Conservation (phyloP, 2,329 filamentous ascomycete genomes). For the Epichloe coenophiala region DNA sequence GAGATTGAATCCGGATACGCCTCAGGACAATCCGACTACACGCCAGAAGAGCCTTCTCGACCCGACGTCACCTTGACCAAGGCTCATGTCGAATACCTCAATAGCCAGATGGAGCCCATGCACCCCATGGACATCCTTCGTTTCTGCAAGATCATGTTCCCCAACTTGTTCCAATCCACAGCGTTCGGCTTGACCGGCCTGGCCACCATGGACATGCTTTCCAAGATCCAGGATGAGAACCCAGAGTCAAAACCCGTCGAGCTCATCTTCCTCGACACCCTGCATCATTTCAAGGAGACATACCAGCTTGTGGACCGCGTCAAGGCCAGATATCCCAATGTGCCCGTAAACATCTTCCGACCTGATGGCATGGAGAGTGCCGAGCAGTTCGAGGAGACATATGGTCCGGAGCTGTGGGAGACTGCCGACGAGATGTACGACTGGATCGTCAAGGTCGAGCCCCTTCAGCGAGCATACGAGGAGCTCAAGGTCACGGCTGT, state of each 20-base stretch:
- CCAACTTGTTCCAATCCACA: slow-evolving; percentile 76
- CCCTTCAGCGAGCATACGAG: slow-evolving; percentile 78
- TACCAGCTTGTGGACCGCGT: slow-evolving; percentile 62
- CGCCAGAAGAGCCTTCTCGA: slow-evolving; percentile 29
- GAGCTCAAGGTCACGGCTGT: slow-evolving; percentile 82
- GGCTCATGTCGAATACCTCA: slow-evolving; percentile 80
- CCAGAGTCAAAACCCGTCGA: slow-evolving; percentile 47
- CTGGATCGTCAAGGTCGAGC: slow-evolving; percentile 95
- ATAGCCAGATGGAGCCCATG: slow-evolving; percentile 76
- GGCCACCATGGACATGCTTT: slow-evolving; percentile 74
- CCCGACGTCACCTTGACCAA: slow-evolving; percentile 77
- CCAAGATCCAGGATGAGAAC: slow-evolving; percentile 53
- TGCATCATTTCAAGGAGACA: slow-evolving; percentile 73
- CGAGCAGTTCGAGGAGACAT: slow-evolving; percentile 66
- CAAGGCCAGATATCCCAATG: slow-evolving; percentile 59
- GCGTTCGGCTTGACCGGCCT: slow-evolving; percentile 73
- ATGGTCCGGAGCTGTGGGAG: slow-evolving; percentile 78
- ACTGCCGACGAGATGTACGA: slow-evolving; percentile 82
- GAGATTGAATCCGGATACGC: slow-evolving; percentile 76
- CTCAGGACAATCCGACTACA: slow-evolving; percentile 32
- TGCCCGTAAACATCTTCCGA: slow-evolving; percentile 80
- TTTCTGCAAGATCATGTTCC: slow-evolving; percentile 85
- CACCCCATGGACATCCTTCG: slow-evolving; percentile 81
- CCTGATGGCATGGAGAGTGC: slow-evolving; percentile 61
- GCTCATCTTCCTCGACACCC: slow-evolving; percentile 70